phyloP scores from a whole-genome alignment of 805 yeast genomes.

The Myxozyma lipomycoides region DNA sequence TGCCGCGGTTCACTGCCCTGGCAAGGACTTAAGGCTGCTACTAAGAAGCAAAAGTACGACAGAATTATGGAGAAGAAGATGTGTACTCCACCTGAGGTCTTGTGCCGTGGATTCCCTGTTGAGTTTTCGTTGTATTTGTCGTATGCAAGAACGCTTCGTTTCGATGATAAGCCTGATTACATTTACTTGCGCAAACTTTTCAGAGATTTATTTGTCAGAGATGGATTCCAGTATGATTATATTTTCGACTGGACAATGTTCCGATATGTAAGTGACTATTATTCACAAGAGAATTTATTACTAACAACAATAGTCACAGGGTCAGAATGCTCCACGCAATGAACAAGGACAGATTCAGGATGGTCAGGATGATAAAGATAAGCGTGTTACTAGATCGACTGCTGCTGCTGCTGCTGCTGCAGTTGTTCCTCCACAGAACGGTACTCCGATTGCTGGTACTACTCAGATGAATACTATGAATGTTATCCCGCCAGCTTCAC shows the following conservation, averaged over 20 bases:
- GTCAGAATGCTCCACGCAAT: not conserved
- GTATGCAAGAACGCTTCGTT: conserved; percentile 83
- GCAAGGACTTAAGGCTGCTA: conserved; percentile 97
- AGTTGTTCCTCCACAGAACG: not conserved
- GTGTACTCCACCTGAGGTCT: conserved; percentile 78
- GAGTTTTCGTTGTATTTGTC: conserved; percentile 85
- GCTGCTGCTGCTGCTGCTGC: conserved; percentile 10
- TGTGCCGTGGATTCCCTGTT: conserved; percentile 86
- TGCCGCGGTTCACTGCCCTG: conserved; percentile 95
- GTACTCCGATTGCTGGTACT: not conserved
- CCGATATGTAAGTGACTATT: too few relatives aligned
- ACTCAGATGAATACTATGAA: too few relatives aligned
- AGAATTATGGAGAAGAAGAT: conserved; percentile 92
- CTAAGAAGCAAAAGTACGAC: conserved; percentile 95
- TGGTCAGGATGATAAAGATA: conserved; percentile 7
- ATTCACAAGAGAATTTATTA: too few relatives aligned
- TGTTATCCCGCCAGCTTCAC: not conserved
- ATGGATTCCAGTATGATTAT: conserved; percentile 87
- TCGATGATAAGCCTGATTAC: conserved; percentile 96
- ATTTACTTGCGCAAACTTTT: conserved; percentile 80
- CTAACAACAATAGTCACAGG: conserved; percentile 53
- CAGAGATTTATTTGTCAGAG: conserved; percentile 82
- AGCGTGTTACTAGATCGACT: conserved; percentile 7
- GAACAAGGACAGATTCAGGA: not conserved
- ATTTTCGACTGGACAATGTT: conserved; percentile 95